A percentile compares a stretch with the other conserved stretches of the same genome.
Conservation (phyloP, 805 yeast species). For the Henningerozyma blattae region DNA sequence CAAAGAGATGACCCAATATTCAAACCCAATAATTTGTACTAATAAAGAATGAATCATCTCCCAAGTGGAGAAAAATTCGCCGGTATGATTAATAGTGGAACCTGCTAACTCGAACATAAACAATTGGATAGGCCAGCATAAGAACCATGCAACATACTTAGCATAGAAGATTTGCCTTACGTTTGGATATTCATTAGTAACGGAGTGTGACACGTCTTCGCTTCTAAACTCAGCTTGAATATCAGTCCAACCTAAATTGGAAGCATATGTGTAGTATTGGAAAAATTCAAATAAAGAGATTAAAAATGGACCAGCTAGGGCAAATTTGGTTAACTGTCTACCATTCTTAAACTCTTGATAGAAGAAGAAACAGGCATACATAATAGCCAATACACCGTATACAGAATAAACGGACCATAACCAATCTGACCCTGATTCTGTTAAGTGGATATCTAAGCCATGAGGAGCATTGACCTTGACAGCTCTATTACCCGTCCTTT, state of each 20-base stretch:
- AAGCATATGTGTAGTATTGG: slow-evolving; percentile 46
- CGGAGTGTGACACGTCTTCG: slow-evolving; percentile 31
- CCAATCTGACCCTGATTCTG: slow-evolving; percentile 56
- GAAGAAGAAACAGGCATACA: slow-evolving; percentile 18
- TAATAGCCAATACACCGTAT: slow-evolving; percentile 27
- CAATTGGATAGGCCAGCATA: slow-evolving; percentile 23
- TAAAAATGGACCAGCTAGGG: slow-evolving; percentile 34
- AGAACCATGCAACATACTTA: slow-evolving; percentile 48
- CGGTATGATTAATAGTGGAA: slow-evolving; percentile 9
- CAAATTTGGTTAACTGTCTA: slow-evolving; percentile 10
- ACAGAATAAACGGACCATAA: slow-evolving; percentile 50
- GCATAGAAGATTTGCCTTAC: slow-evolving; percentile 46
- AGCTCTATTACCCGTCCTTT: slow-evolving; percentile 31
- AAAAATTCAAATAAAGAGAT: slow-evolving; percentile 17
- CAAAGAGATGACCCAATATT: slow-evolving; percentile 36
- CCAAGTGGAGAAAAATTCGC: background rate
- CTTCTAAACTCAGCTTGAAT: slow-evolving; percentile 33
- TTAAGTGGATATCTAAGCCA: slow-evolving; percentile 40
- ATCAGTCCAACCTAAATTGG: slow-evolving; percentile 45
- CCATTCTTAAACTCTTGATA: slow-evolving; percentile 20
- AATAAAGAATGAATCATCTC: slow-evolving; percentile 3
- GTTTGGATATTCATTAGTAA: slow-evolving; percentile 19
- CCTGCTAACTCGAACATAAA: background rate
- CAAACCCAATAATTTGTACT: slow-evolving; percentile 32
- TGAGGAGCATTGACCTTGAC: slow-evolving; percentile 33